These are phyloP conservation scores for Neurospora hispaniola DNA, from an alignment of 495 filamentous ascomycete genomes.

Conservation along the genomic window DNA sequence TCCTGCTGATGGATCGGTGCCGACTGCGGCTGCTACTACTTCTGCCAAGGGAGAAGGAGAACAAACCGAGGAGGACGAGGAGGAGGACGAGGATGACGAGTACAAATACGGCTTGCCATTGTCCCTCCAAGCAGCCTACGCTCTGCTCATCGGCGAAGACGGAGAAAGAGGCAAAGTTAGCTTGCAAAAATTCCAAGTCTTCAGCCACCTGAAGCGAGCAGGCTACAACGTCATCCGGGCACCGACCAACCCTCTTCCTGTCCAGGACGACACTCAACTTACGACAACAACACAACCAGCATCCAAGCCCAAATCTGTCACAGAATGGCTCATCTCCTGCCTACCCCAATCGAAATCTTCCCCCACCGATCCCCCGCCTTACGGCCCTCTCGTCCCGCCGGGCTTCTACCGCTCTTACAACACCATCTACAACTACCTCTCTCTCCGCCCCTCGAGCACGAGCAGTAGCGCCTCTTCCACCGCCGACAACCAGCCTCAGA, in stretches of 20 bases:
- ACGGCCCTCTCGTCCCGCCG: slow-evolving; percentile 61
- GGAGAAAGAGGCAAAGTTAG: slow-evolving; percentile 47
- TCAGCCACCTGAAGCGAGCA: slow-evolving; percentile 65
- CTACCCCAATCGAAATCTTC: slow-evolving; percentile 10
- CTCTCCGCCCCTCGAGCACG: slow-evolving; percentile 52
- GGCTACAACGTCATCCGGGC: slow-evolving; percentile 74
- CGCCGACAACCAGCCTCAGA: slow-evolving; percentile 7
- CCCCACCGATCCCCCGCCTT: slow-evolving; percentile 11
- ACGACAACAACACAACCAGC: neutral
- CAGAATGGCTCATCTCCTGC: slow-evolving; percentile 33
- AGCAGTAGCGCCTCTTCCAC: slow-evolving; percentile 20
- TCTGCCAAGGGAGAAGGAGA: slow-evolving; percentile 10
- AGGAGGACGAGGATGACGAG: slow-evolving; percentile 28
- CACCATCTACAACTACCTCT: slow-evolving; percentile 67
- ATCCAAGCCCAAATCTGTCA: slow-evolving; percentile 15
- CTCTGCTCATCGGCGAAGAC: slow-evolving; percentile 58
- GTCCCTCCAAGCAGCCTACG: slow-evolving; percentile 83
- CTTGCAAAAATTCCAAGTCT: slow-evolving; percentile 82
- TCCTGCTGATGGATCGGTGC: slow-evolving; percentile 5
- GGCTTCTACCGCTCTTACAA: slow-evolving; percentile 73
- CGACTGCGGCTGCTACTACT: slow-evolving; percentile 1
- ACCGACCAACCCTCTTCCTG: slow-evolving; percentile 23
- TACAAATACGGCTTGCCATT: slow-evolving; percentile 63
- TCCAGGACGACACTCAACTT: neutral
- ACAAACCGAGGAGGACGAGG: slow-evolving; percentile 11